Evolutionary conservation across 805 yeast genomes (phyloP).

Genomic region (Kodamaea sagamina): DNA sequence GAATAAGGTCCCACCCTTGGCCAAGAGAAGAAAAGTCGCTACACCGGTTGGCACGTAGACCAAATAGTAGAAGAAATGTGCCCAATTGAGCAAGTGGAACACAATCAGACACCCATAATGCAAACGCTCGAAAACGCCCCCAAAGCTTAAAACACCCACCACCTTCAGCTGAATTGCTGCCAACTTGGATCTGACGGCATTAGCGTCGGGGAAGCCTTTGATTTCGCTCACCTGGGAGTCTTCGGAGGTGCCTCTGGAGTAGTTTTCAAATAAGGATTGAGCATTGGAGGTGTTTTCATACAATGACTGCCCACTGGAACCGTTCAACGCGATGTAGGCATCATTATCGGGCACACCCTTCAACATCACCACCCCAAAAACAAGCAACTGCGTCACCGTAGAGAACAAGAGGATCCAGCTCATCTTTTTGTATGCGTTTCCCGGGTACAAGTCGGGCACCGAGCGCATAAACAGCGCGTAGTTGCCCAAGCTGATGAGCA

Average conservation of each 20-base stretch:
- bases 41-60: slow-evolving; percentile 59
- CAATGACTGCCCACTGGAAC: slow-evolving; percentile 4
- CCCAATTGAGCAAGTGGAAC: slow-evolving; percentile 61
- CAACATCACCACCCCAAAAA: slow-evolving; percentile 47
- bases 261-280: slow-evolving; percentile 5
- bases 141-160: not conserved
- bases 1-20: slow-evolving; percentile 66
- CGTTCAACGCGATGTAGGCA: slow-evolving; percentile 2
- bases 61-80: slow-evolving; percentile 60
- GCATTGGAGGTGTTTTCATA: not conserved
- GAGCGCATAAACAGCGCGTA: slow-evolving; percentile 59
- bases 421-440: slow-evolving; percentile 70
- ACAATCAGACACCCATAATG: not conserved
- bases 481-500: slow-evolving; percentile 52
- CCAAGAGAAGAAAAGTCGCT: slow-evolving; percentile 70
- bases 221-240: slow-evolving; percentile 6
- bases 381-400: slow-evolving; percentile 52
- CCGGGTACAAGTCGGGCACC: slow-evolving; percentile 70
- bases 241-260: slow-evolving; percentile 9
- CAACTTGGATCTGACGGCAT: not conserved
- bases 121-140: slow-evolving; percentile 1
- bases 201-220: not conserved
- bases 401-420: slow-evolving; percentile 59
- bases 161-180: not conserved
- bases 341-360: slow-evolving; percentile 40